These are phyloP conservation scores for Globisporangium megalacanthum DNA, from an alignment of 352 stramenopile species.

Conservation along the genomic window DNA sequence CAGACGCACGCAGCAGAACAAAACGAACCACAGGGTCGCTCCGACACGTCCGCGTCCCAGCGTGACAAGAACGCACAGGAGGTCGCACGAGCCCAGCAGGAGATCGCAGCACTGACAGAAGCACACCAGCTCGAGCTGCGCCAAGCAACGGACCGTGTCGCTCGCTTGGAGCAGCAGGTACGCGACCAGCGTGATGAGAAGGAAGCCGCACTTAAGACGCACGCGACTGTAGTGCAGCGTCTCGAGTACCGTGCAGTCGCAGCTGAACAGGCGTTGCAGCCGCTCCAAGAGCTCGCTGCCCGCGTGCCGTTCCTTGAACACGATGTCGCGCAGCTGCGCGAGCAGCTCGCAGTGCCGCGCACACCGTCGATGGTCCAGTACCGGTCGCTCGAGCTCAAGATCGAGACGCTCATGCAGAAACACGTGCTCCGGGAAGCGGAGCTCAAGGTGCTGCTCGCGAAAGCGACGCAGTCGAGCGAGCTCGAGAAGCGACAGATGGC, in stretches of 20 bases:
- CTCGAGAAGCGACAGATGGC: constrained; percentile 58
- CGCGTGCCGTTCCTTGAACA: constrained; percentile 45
- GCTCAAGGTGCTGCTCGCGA: constrained; percentile 62
- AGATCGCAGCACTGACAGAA: constrained; percentile 5
- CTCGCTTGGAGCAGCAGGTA: constrained; percentile 23
- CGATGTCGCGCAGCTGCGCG: constrained; percentile 36
- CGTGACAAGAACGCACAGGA: neutral
- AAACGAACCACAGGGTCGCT: neutral
- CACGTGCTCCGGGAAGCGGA: constrained; percentile 69
- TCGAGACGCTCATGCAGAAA: constrained; percentile 75
- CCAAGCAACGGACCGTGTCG: constrained; percentile 14
- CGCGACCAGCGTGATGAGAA: constrained; percentile 15
- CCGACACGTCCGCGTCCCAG: neutral
- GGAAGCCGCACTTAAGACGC: constrained; percentile 18
- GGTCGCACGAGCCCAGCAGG: neutral
- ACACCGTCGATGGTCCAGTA: constrained; percentile 82
- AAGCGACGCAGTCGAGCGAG: constrained; percentile 57
- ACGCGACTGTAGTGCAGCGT: constrained; percentile 29
- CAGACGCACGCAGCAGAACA: constrained; percentile 17
- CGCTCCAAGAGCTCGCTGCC: constrained; percentile 23
- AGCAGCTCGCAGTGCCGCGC: constrained; percentile 43
- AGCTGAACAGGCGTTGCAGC: constrained; percentile 23
- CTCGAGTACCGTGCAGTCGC: constrained; percentile 22
- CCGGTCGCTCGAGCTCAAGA: constrained; percentile 58
- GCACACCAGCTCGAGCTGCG: constrained; percentile 6